phyloP scores from a whole-genome alignment of 2,329 filamentous ascomycete species.

The Trichoderma harzianum region DNA sequence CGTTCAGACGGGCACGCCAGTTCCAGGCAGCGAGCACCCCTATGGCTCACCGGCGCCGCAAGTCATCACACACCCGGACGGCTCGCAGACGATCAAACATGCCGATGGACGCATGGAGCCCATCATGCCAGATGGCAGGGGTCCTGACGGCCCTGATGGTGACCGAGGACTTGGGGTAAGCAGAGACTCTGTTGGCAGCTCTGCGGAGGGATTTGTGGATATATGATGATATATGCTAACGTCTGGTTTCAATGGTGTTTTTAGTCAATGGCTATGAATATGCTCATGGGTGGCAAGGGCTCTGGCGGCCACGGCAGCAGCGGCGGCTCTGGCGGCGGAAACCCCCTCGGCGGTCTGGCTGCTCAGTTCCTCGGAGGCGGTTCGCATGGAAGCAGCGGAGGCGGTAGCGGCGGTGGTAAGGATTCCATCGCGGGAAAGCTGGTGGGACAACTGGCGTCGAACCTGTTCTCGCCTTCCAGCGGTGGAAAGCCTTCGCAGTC shows the following conservation, averaged over 20 bases:
- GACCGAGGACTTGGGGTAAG: constrained; percentile 66
- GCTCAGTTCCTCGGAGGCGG: constrained; percentile 44
- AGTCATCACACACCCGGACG: constrained; percentile 61
- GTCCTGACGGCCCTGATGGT: constrained; percentile 49
- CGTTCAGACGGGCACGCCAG: constrained; percentile 56
- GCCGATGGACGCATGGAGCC: constrained; percentile 61
- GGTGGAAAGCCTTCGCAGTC: constrained; percentile 42
- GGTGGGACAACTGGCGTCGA: constrained; percentile 55
- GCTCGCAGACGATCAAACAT: constrained; percentile 58
- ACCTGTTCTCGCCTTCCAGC: constrained; percentile 44
- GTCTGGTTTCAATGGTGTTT: constrained; percentile 13
- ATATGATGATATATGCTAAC: not conserved
- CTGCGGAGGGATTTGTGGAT: not conserved
- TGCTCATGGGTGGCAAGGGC: constrained; percentile 50
- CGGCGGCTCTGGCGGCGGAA: constrained; percentile 36
- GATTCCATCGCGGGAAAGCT: constrained; percentile 50
- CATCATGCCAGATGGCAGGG: constrained; percentile 53
- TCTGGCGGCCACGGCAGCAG: constrained; percentile 25
- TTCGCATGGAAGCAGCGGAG: constrained; percentile 29
- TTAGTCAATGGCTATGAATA: constrained; percentile 59
- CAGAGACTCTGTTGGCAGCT: constrained; percentile 21
- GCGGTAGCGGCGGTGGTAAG: constrained; percentile 37
- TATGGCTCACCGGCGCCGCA: constrained; percentile 57
- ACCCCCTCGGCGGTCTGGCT: constrained; percentile 45
- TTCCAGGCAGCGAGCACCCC: constrained; percentile 58